These are phyloP conservation scores for Lizanozyma gosingica DNA, from an alignment of 1,139 yeast species.

Conservation along the genomic window DNA sequence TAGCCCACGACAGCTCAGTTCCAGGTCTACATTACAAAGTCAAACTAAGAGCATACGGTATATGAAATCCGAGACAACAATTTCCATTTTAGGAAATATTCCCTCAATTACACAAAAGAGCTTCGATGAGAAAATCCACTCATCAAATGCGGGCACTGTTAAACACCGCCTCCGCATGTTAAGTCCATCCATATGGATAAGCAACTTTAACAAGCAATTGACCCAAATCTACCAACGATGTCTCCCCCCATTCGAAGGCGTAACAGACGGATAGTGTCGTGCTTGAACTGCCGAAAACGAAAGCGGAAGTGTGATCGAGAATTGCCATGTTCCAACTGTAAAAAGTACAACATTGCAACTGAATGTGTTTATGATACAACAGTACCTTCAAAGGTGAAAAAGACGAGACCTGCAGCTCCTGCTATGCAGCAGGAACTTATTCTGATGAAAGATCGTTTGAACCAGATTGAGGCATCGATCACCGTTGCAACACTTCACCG, in stretches of 20 bases:
- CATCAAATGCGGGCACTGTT: too few relatives aligned
- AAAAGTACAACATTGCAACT: neutral
- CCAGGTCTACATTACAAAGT: neutral
- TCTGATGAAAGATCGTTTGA: neutral
- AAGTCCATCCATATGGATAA: too few relatives aligned
- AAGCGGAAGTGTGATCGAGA: conserved; percentile 1
- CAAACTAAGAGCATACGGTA: neutral
- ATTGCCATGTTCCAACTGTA: conserved; percentile 1
- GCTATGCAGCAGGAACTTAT: neutral
- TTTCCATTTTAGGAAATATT: neutral
- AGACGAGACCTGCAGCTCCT: neutral
- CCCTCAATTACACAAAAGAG: too few relatives aligned
- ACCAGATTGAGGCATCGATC: neutral
- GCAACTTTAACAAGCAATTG: too few relatives aligned
- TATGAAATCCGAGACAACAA: neutral
- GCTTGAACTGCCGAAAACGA: conserved; percentile 1
- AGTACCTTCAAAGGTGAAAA: neutral
- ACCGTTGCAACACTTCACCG: neutral
- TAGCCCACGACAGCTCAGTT: neutral
- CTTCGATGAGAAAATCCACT: too few relatives aligned
- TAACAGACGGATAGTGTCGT: neutral
- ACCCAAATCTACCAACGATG: too few relatives aligned
- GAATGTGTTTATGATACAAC: neutral
- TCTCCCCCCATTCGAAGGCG: neutral
- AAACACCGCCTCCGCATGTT: too few relatives aligned